Base-by-base conservation (phyloP, 2,329 filamentous ascomycete species). In the Microsporum canis region DNA sequence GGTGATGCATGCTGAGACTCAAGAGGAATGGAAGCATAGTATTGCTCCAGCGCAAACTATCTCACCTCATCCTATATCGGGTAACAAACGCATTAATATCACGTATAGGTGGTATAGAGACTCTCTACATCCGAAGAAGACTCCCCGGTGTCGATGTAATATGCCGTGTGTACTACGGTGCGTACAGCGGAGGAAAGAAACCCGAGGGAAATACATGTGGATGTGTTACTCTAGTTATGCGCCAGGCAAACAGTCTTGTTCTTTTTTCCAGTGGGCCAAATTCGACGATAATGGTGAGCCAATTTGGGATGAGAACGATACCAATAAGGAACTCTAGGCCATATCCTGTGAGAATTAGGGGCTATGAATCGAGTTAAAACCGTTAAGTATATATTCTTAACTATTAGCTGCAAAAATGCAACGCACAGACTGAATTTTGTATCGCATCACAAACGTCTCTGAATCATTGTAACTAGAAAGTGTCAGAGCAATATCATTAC, bases 1-100 rank as follows among this genome's bases (percentile, higher is more conserved):
- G 0, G 80, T 97, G 7, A 97, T 99, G 94, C 91, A 97, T 69
- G 91, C 92, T 0, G 90, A 95, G 71, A 97, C 96, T 89, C 92
- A 97, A 70, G 92, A 97, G 70, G 87, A 88, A 70, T 97, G 91
- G 91, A 97, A 96, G 72, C 94, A 99, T 72, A 83, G 84, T 66
- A 88, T 99, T 49, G 80, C 85, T 0, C 88, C 91, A 0, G 86
- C 88, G 0, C 79, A 81, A 57, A 84, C 86, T 3, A 88, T 97
- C 62, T 87, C 91, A 63, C 89, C 90, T 0, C 94, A 99, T 71
- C 89, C 91, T 0, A 71, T 96, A 0, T 82, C 91, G 0, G 87
- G 87, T 0, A 91, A 85, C 67, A 86, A 84, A 65, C 82, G 94
- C 45, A 91, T 99, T 67, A 97, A 97, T 70, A 83, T 99, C 71